Percentiles rank a stretch among this genome's conserved stretches.
Conservation (phyloP, 1,284 basidiomycete species). For the Spongiforma sp. region DNA sequence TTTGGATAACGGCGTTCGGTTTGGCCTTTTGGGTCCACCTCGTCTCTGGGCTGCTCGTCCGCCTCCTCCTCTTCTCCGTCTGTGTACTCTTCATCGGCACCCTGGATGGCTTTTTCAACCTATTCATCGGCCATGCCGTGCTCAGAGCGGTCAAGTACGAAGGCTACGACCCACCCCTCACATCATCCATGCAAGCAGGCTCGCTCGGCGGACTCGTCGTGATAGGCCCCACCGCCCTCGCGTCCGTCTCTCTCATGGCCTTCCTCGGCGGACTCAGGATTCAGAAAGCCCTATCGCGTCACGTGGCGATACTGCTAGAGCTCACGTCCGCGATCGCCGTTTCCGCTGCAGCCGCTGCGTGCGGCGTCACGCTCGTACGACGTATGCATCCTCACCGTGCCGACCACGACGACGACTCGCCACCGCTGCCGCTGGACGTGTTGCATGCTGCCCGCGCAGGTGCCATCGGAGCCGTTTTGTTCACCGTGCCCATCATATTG, state of each 20-base stretch:
- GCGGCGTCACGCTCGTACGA: constrained; percentile 11
- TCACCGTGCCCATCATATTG: constrained; percentile 14
- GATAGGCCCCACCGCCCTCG: constrained; percentile 11
- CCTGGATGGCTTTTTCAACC: constrained; percentile 13
- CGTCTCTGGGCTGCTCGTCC: constrained; percentile 11
- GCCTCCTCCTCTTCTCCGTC: constrained; percentile 4
- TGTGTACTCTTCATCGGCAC: constrained; percentile 13
- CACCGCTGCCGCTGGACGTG: constrained; percentile 8
- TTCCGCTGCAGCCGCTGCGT: constrained; percentile 18
- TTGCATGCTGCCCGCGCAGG: constrained; percentile 22
- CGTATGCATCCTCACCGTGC: neutral
- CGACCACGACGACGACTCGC: neutral
- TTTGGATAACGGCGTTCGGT: constrained; percentile 17
- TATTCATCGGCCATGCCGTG: constrained; percentile 16
- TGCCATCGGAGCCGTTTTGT: constrained; percentile 18
- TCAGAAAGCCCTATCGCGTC: neutral
- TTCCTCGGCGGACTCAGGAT: constrained; percentile 4
- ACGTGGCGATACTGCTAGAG: constrained; percentile 16
- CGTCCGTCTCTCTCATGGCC: constrained; percentile 6
- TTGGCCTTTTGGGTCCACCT: constrained; percentile 11
- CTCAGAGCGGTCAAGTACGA: constrained; percentile 11
- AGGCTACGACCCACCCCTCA: constrained; percentile 15
- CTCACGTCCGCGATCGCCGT: constrained; percentile 7
- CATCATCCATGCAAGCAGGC: constrained; percentile 17
- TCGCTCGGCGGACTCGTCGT: constrained; percentile 21